Evolutionary conservation across 2,329 filamentous ascomycete species (phyloP).

Genomic region (Colletotrichum destructivum): DNA sequence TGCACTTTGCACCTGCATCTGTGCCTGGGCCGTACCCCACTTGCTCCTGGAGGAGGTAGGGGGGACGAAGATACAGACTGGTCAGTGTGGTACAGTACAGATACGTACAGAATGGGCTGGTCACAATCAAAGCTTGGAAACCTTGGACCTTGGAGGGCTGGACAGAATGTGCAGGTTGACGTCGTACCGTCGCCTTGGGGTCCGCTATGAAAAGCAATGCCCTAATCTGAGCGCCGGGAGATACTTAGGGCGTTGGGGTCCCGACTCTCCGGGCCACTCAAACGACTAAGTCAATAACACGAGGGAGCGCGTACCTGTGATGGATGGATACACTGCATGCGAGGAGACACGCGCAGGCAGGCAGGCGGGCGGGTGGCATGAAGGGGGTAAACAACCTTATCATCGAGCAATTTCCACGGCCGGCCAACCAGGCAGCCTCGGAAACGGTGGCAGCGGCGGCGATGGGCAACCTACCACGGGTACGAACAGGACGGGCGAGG

Average conservation of each 20-base stretch:
- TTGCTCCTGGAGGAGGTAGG: not conserved
- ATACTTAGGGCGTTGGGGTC: not conserved
- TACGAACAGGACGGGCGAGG: not conserved
- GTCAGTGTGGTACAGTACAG: not conserved
- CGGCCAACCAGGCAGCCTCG: not conserved
- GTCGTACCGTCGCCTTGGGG: conserved; percentile 2
- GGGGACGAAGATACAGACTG: no score
- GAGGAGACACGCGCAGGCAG: not conserved
- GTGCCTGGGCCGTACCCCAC: conserved; percentile 2
- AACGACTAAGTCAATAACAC: not conserved
- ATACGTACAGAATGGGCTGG: not conserved
- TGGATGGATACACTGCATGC: not conserved
- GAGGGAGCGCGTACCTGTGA: not conserved
- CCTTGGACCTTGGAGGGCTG: not conserved
- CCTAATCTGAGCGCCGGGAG: conserved; percentile 5
- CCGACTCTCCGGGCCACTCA: not conserved
- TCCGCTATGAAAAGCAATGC: conserved; percentile 7
- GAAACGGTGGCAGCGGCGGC: not conserved
- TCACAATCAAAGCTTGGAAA: not conserved
- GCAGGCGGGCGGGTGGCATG: not conserved
- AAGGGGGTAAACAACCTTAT: conserved; percentile 7
- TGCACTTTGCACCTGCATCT: not conserved
- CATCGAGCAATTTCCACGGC: not conserved
- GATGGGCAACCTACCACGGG: not conserved
- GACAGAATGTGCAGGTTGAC: conserved; percentile 4